These are phyloP conservation scores for Citrus hindsii DNA, from an alignment of 345 rosid genomes.

Conservation along the genomic window DNA sequence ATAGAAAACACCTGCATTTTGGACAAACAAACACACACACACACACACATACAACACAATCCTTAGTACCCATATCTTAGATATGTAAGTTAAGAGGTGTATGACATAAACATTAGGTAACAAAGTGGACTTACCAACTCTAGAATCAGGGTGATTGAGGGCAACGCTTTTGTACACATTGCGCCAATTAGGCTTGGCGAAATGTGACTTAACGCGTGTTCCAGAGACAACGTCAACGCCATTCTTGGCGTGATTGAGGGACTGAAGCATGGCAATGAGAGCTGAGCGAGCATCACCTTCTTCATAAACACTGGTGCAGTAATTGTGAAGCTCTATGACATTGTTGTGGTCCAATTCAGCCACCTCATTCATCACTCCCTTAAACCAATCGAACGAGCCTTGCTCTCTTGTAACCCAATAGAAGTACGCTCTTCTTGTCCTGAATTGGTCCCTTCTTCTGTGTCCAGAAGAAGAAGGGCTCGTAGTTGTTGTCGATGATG, in stretches of 20 bases:
- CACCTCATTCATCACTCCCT: conserved; percentile 76
- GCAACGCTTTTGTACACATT: conserved; percentile 66
- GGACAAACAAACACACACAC: not conserved
- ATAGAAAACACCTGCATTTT: conserved; percentile 68
- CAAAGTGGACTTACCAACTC: conserved; percentile 53
- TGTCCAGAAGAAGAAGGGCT: conserved; percentile 27
- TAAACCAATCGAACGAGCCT: conserved; percentile 86
- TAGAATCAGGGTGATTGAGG: conserved; percentile 47
- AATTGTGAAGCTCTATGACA: conserved; percentile 70
- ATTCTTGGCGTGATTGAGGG: conserved; percentile 66
- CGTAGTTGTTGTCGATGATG: conserved; percentile 10
- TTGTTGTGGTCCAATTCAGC: conserved; percentile 60
- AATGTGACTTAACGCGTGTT: conserved; percentile 73
- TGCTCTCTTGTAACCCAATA: conserved; percentile 89
- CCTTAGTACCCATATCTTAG: not conserved
- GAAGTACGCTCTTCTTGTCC: conserved; percentile 73
- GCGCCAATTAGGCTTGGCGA: conserved; percentile 79
- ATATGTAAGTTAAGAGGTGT: not conserved
- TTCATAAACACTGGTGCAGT: conserved; percentile 82
- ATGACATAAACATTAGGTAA: not conserved
- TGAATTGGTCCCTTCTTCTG: conserved; percentile 47
- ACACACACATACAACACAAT: not conserved
- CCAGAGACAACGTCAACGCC: conserved; percentile 81
- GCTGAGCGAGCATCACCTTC: conserved; percentile 88
- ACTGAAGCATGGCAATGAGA: conserved; percentile 75